A percentile compares a stretch with the other conserved stretches of the same genome.
Conservation (phyloP, 2,329 filamentous ascomycete species). For the Sphaceloma murrayae region DNA sequence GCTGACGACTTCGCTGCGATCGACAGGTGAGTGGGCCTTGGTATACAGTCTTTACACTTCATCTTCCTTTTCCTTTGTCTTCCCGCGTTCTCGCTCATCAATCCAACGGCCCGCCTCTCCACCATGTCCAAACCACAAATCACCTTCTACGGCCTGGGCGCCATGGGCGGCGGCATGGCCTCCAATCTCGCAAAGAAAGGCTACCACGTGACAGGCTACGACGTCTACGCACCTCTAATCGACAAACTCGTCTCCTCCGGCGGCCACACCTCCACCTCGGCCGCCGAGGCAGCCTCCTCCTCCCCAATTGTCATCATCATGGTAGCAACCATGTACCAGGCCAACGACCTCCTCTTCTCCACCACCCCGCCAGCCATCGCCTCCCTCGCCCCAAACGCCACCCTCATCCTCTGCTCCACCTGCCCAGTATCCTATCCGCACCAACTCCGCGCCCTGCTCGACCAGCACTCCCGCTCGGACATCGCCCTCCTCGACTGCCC, state of each 20-base stretch:
- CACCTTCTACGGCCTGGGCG: constrained; percentile 65
- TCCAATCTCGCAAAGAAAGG: constrained; percentile 59
- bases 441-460: constrained; percentile 49
- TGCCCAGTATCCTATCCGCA: constrained; percentile 58
- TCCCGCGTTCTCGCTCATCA: background rate
- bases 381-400: constrained; percentile 48
- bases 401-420: constrained; percentile 60
- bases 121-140: constrained; percentile 38
- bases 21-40: too few species aligned
- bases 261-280: constrained; percentile 49
- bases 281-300: constrained; percentile 51
- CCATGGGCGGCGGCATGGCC: constrained; percentile 78
- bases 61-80: background rate
- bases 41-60: too few species aligned
- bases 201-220: constrained; percentile 60
- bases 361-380: constrained; percentile 44
- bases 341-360: constrained; percentile 55
- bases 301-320: constrained; percentile 59
- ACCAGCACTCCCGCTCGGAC: constrained; percentile 48
- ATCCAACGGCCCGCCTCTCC: background rate
- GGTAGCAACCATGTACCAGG: constrained; percentile 65
- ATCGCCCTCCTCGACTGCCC: constrained; percentile 61
- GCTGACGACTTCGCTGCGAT: constrained; percentile 1
- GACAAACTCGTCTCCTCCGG: constrained; percentile 56
- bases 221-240: constrained; percentile 58